These are phyloP conservation scores for Triangularia verruculosa DNA, from an alignment of 2,329 filamentous ascomycete species.

Conservation along the genomic window DNA sequence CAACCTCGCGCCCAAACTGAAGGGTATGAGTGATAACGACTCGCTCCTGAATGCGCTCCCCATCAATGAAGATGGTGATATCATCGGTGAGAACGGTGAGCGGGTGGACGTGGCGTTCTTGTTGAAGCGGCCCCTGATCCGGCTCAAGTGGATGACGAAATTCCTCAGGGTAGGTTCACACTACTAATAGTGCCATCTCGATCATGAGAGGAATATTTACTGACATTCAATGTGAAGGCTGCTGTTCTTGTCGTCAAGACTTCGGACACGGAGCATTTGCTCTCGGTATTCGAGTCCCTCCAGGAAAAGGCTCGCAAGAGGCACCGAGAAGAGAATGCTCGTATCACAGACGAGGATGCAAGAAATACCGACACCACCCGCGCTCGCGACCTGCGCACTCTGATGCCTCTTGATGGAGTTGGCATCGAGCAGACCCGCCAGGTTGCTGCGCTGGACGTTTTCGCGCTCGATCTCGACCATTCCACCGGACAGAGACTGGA, in stretches of 20 bases:
- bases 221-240: constrained; percentile 43
- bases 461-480: constrained; percentile 79
- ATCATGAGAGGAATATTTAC: neutral
- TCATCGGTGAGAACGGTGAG: constrained; percentile 73
- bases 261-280: constrained; percentile 55
- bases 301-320: constrained; percentile 72
- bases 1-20: constrained; percentile 72
- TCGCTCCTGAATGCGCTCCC: constrained; percentile 58
- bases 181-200: constrained; percentile 3
- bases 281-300: constrained; percentile 64
- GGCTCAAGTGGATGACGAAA: constrained; percentile 83
- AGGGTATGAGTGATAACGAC: constrained; percentile 54
- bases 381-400: constrained; percentile 72
- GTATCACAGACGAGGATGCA: constrained; percentile 79
- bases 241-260: constrained; percentile 56
- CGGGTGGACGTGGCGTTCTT: constrained; percentile 92
- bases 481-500: constrained; percentile 87
- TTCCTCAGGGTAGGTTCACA: constrained; percentile 63
- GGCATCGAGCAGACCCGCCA: constrained; percentile 73
- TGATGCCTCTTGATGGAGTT: constrained; percentile 68
- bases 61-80: constrained; percentile 62
- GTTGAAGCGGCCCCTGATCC: constrained; percentile 81
- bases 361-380: constrained; percentile 77
- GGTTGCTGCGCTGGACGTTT: constrained; percentile 86
- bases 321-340: constrained; percentile 64